These are phyloP conservation scores for Zygoascus tannicola DNA, from an alignment of 805 yeast genomes.

Conservation along the genomic window DNA sequence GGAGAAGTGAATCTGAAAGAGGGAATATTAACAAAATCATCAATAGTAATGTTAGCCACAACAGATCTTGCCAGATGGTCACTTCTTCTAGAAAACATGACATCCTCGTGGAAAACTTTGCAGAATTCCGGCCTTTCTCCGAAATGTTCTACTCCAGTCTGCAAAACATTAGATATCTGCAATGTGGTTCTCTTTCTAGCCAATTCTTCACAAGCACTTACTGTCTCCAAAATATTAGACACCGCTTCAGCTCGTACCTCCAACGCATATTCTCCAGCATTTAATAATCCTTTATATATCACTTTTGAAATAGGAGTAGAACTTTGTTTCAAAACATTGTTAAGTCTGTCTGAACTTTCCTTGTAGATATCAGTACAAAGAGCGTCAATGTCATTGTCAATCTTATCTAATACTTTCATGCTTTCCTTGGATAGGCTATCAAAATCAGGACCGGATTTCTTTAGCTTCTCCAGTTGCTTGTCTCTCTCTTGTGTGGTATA, in stretches of 20 bases:
- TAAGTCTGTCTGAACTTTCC: slow-evolving; percentile 45
- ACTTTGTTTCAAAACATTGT: slow-evolving; percentile 40
- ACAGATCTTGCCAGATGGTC: slow-evolving; percentile 55
- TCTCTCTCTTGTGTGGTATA: slow-evolving; percentile 43
- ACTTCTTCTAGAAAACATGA: slow-evolving; percentile 73
- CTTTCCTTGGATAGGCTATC: slow-evolving; percentile 46
- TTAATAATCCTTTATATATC: slow-evolving; percentile 53
- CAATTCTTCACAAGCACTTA: slow-evolving; percentile 52
- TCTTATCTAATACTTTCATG: slow-evolving; percentile 43
- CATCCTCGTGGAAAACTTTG: slow-evolving; percentile 44
- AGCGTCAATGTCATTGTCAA: slow-evolving; percentile 55
- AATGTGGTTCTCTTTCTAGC: slow-evolving; percentile 54
- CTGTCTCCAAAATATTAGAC: slow-evolving; percentile 53
- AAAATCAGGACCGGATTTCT: slow-evolving; percentile 53
- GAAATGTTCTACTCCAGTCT: slow-evolving; percentile 52
- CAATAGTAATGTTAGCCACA: slow-evolving; percentile 47
- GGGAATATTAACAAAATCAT: slow-evolving; percentile 60
- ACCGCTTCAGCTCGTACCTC: slow-evolving; percentile 62
- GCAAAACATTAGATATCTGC: slow-evolving; percentile 54
- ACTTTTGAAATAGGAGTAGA: slow-evolving; percentile 42
- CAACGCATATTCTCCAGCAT: slow-evolving; percentile 58
- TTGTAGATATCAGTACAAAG: slow-evolving; percentile 52
- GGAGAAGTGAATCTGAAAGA: background rate
- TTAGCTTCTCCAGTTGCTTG: slow-evolving; percentile 40
- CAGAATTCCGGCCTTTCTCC: slow-evolving; percentile 42